Percentiles rank a stretch among this genome's conserved stretches.
phyloP scores from a whole-genome alignment of 306 rosid species.

The Notholithocarpus densiflorus region DNA sequence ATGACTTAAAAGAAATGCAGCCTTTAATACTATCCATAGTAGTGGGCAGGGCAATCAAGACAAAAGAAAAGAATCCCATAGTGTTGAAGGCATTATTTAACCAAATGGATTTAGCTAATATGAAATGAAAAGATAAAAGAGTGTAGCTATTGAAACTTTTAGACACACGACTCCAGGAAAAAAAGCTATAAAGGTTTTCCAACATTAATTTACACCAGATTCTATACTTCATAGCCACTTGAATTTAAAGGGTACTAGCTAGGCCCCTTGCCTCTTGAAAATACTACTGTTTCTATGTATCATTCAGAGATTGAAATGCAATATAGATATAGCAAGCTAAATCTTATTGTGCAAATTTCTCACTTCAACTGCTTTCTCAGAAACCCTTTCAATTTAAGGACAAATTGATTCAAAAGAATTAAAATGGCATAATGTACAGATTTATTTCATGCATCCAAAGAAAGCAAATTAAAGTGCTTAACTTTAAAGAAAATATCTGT shows the following conservation, averaged over 20 bases:
- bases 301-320: not conserved
- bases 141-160: not conserved
- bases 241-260: not conserved
- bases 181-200: not conserved
- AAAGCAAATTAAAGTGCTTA: conserved; percentile 6
- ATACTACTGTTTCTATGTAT: not conserved
- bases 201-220: not conserved
- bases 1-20: not conserved
- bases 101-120: not conserved
- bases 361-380: not conserved
- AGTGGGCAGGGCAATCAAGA: not conserved
- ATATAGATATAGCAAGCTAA: not conserved
- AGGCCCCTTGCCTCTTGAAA: not conserved
- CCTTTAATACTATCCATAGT: not conserved
- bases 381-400: too few relatives aligned
- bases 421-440: not conserved
- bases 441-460: not conserved
- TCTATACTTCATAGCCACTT: not conserved
- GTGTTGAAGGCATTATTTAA: not conserved
- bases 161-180: not conserved
- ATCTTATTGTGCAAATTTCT: not conserved
- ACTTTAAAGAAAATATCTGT: conserved; percentile 6
- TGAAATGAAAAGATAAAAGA: not conserved
- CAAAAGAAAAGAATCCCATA: not conserved
- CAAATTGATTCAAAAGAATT: not conserved